Evolutionary conservation across 1,284 basidiomycete genomes (phyloP).

Genomic region (Heterobasidion parviporum): DNA sequence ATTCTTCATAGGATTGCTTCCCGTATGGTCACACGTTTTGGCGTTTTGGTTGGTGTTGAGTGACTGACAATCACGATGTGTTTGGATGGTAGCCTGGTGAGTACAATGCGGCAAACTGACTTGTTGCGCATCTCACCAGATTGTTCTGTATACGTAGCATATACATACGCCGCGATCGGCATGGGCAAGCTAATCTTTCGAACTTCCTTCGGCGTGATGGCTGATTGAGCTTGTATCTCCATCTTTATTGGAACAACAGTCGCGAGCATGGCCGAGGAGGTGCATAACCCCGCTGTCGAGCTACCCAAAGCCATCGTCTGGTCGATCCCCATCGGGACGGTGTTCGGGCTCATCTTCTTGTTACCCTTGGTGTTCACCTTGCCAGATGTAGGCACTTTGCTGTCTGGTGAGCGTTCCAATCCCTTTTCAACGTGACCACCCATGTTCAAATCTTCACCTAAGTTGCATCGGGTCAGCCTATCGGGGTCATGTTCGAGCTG

Average conservation of each 20-base stretch:
- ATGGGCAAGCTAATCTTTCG: constrained; percentile 31
- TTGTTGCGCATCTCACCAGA: not conserved
- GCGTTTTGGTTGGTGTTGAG: too few species aligned
- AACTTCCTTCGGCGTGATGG: too few species aligned
- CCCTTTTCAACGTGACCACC: not conserved
- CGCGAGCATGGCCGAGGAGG: constrained; percentile 58
- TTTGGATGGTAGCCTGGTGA: constrained; percentile 25
- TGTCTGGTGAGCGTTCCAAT: constrained; percentile 30
- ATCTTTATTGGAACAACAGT: constrained; percentile 21
- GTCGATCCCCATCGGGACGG: constrained; percentile 55
- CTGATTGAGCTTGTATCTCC: too few species aligned
- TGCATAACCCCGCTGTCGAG: constrained; percentile 45
- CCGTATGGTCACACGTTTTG: constrained; percentile 24
- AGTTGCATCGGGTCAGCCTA: constrained; percentile 56
- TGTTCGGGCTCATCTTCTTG: constrained; percentile 53
- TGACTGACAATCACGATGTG: too few species aligned
- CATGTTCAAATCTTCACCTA: too few species aligned
- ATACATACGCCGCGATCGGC: constrained; percentile 42
- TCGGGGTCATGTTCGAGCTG: constrained; percentile 59
- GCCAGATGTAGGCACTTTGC: constrained; percentile 44
- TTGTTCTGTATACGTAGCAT: constrained; percentile 23
- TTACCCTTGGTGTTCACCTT: constrained; percentile 65
- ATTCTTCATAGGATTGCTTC: constrained; percentile 47
- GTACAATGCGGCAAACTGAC: constrained; percentile 2
- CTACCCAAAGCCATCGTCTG: constrained; percentile 53